Base-by-base conservation (phyloP, 2,329 filamentous ascomycete genomes). In the Mycosphaerella sp. region DNA sequence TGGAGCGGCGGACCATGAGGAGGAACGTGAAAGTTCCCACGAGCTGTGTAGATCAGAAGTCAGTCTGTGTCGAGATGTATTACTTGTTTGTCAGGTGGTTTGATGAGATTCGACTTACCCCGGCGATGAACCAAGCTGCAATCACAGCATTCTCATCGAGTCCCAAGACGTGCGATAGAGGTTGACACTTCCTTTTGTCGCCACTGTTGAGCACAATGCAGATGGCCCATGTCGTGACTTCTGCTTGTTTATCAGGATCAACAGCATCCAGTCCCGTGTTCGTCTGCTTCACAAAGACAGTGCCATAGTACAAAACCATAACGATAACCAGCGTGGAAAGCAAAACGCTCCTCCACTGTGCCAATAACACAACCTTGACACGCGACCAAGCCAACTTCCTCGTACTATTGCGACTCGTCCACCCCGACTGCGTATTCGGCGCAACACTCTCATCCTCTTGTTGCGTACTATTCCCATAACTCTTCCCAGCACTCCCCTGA, bases 281-380 rank as follows among this genome's bases (percentile, higher is more conserved):
- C 67, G 91, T 53, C 55, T 57, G 84, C 65, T 85, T 83, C 37
- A 94, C 82, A 64, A 93, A 94, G 41, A 91, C 76, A 36, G 89
- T 73, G 1, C 87, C 82, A 67, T 93, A 93, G 74, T 90, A 90
- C 58, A 91, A 81, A 50, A 90, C 85, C 64, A 91, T 86, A 52
- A 78, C 76, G 57, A 91, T 79, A 58, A 94, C 89, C 63, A 91
- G 80, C 32, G 90, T 70, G 9, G 90, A 86, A 46, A 94, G 84
- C 25, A 82, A 78, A 52, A 93, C 88, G 35, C 86, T 87, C 59
- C 88, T 79, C 89, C 89, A 94, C 66, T 94, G 89, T 12, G 93
- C 76, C 56, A 83, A 75, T 42, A 94, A 78, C 27, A 94, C 85
- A 53, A 85, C 80, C 51, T 80, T 80, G 18, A 94, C 80, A 61